Evolutionary conservation across 108 stramenopile genomes (phyloP).

Genomic region (Parietichytrium sp.): DNA sequence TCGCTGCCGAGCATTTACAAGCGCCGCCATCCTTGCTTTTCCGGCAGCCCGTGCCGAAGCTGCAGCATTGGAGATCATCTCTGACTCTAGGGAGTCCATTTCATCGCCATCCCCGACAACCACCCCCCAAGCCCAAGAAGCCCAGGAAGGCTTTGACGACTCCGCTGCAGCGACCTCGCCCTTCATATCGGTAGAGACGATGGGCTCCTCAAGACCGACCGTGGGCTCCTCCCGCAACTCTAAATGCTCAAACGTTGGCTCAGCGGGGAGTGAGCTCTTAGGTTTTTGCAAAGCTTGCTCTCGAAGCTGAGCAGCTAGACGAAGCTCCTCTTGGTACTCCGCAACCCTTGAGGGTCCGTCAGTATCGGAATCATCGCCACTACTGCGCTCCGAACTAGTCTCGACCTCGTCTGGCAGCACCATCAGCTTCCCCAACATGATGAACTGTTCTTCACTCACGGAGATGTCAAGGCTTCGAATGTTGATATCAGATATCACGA

Average conservation of each 20-base stretch:
- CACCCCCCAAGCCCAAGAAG: conserved; percentile 4
- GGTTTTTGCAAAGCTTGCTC: no score
- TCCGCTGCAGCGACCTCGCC: neutral
- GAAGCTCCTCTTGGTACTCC: no score
- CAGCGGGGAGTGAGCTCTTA: no score
- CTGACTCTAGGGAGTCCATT: conserved; percentile 11
- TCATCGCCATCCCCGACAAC: neutral
- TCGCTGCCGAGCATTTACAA: neutral
- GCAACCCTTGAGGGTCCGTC: no score
- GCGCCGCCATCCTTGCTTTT: neutral
- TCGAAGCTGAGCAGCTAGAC: no score
- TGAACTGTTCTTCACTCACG: conserved; percentile 29
- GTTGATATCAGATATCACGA: neutral
- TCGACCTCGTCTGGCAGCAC: conserved; percentile 9
- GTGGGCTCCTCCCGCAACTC: no score
- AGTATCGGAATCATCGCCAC: neutral
- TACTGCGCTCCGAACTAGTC: no score
- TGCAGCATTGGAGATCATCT: conserved; percentile 31
- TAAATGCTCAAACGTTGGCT: no score
- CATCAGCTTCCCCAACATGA: conserved; percentile 28
- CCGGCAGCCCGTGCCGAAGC: neutral
- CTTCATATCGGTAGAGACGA: neutral
- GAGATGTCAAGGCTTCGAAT: conserved; percentile 1
- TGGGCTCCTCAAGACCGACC: neutral
- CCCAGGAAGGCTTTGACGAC: neutral